A percentile compares a stretch with the other conserved stretches of the same genome.
Evolutionary conservation across 176 grass and related monocot genomes (phyloP).

Genomic region (Rhynchospora pubera): DNA sequence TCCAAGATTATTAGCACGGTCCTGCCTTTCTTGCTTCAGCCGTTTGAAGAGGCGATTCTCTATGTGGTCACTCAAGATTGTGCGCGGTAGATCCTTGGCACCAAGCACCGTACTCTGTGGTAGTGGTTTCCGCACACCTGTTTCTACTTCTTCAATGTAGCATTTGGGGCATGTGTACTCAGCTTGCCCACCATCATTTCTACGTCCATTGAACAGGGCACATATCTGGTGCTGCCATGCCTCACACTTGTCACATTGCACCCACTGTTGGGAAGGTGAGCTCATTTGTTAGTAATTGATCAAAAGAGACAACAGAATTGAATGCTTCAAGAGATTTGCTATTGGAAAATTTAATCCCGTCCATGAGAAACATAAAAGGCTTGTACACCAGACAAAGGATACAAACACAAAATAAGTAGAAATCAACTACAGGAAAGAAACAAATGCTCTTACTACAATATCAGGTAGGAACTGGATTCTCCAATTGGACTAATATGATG

Average conservation of each 20-base stretch:
- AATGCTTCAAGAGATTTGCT: background rate
- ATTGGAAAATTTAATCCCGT: background rate
- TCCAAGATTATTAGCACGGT: constrained; percentile 42
- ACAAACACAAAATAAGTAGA: background rate
- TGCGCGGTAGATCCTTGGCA: constrained; percentile 86
- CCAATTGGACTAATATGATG: background rate
- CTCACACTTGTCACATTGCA: constrained; percentile 99
- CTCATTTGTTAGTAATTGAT: background rate
- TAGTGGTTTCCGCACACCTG: constrained; percentile 61
- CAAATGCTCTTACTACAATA: background rate
- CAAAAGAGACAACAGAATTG: background rate
- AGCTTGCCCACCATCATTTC: constrained; percentile 94
- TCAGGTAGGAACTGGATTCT: background rate
- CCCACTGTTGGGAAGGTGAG: constrained; percentile 63
- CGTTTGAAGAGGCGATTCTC: constrained; percentile 67
- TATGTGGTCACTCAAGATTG: constrained; percentile 85
- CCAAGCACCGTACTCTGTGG: constrained; percentile 93
- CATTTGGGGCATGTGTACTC: constrained; percentile 98
- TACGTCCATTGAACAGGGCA: constrained; percentile 92
- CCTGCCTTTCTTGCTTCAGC: constrained; percentile 68
- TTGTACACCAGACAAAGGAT: constrained; percentile 23
- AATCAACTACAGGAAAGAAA: background rate
- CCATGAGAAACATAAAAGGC: constrained; percentile 7
- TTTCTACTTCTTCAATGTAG: constrained; percentile 74
- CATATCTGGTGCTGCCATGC: constrained; percentile 99